phyloP scores from a whole-genome alignment of 1,284 basidiomycete species.

The Moesziomyces parantarcticus region DNA sequence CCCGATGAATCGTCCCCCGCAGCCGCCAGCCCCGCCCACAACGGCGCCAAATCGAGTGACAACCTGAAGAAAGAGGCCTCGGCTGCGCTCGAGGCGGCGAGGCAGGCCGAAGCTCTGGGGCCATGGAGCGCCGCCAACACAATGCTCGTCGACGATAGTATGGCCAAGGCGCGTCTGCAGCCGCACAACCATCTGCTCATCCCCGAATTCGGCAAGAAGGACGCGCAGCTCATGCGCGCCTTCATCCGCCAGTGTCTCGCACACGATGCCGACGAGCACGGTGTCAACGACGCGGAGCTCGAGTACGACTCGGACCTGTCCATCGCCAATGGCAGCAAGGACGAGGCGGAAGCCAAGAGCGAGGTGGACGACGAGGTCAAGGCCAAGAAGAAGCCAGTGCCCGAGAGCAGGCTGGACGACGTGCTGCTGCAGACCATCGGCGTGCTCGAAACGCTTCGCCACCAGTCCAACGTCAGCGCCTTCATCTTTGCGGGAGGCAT shows the following conservation, averaged over 20 bases:
- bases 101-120: constrained; percentile 10
- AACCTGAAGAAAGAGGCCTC: constrained; percentile 2
- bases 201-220: constrained; percentile 53
- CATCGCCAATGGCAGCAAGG: constrained; percentile 1
- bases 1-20: constrained; percentile 15
- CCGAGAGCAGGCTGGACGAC: constrained; percentile 47
- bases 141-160: constrained; percentile 83
- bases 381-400: constrained; percentile 21
- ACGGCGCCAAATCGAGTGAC: constrained; percentile 11
- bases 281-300: constrained; percentile 8
- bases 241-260: constrained; percentile 21
- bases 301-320: constrained; percentile 43
- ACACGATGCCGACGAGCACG: constrained; percentile 4
- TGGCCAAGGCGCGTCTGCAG: constrained; percentile 79
- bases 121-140: constrained; percentile 77
- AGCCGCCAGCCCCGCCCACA: constrained; percentile 1
- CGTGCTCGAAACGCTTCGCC: constrained; percentile 56
- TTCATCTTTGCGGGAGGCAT: constrained; percentile 53
- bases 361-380: background rate
- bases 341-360: background rate
- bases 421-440: constrained; percentile 62
- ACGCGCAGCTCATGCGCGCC: constrained; percentile 23
- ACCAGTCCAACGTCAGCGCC: constrained; percentile 51
- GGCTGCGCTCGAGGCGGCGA: constrained; percentile 14
- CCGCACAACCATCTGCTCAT: constrained; percentile 71